phyloP scores from a whole-genome alignment of 169 alveolate species.

The Eimeria necatrix region DNA sequence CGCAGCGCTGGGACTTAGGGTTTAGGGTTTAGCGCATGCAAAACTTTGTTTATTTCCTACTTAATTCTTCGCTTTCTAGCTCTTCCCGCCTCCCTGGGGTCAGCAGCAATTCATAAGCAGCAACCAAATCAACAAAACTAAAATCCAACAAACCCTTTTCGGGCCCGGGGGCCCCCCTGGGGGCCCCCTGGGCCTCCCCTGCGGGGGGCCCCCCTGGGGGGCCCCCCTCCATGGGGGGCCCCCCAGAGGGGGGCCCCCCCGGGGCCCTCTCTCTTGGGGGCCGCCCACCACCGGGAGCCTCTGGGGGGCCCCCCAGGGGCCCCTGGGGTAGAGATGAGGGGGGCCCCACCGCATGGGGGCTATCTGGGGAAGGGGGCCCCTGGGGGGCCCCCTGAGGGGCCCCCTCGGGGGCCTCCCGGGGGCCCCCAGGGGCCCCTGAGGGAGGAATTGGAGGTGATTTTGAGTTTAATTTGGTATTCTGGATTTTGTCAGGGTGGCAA shows the following conservation, averaged over 20 bases:
- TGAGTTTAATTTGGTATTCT: neutral
- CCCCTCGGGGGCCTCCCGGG: neutral
- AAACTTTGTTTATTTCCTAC: neutral
- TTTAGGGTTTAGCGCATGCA: no score
- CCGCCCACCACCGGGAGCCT: no score
- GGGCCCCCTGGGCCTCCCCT: neutral
- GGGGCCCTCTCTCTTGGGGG: no score
- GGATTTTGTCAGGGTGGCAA: constrained; percentile 7
- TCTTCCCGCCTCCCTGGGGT: neutral
- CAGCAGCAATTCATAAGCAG: neutral
- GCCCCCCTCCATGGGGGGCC: no score
- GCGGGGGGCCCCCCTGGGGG: neutral
- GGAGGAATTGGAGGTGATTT: neutral
- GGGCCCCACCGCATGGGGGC: no score
- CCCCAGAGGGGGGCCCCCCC: no score
- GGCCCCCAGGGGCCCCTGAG: constrained; percentile 14
- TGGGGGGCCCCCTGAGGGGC: constrained; percentile 4
- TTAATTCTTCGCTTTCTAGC: neutral
- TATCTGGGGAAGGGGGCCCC: neutral
- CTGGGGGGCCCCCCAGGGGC: no score
- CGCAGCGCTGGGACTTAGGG: no score
- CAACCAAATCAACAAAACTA: neutral
- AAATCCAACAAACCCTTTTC: neutral
- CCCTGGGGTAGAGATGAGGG: no score
- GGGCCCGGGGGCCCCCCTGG: constrained; percentile 8